phyloP scores from a whole-genome alignment of 352 stramenopile species.

The Halophytophthora batemanensis region DNA sequence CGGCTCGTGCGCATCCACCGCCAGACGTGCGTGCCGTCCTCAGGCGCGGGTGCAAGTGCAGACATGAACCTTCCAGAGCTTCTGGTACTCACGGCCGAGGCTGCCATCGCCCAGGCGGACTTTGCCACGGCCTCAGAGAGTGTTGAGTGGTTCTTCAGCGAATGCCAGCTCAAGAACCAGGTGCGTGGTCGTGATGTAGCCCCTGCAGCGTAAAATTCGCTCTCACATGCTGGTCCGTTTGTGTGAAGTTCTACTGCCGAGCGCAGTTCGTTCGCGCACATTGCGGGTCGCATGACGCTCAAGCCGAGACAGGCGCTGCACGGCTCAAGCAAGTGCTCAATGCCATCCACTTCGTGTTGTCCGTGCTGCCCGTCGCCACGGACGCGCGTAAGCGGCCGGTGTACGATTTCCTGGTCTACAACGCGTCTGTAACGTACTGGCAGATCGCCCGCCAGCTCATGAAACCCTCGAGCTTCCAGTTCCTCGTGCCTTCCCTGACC shows the following conservation, averaged over 20 bases:
- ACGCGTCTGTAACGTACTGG: conserved; percentile 87
- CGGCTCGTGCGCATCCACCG: conserved; percentile 26
- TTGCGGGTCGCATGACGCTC: conserved; percentile 44
- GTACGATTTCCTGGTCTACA: conserved; percentile 93
- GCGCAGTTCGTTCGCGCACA: conserved; percentile 79
- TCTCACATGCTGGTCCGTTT: background rate
- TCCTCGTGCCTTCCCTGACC: conserved; percentile 59
- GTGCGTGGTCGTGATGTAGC: conserved; percentile 19
- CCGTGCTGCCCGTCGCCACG: conserved; percentile 69
- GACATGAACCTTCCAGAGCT: conserved; percentile 63
- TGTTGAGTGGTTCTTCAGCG: conserved; percentile 70
- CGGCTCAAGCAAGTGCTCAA: conserved; percentile 59
- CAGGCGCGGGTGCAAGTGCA: conserved; percentile 5
- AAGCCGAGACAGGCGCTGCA: conserved; percentile 31
- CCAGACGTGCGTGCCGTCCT: conserved; percentile 36
- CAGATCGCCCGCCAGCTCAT: conserved; percentile 80
- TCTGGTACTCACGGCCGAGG: conserved; percentile 73
- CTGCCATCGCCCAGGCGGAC: conserved; percentile 59
- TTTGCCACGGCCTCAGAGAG: conserved; percentile 52
- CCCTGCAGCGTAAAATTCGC: background rate
- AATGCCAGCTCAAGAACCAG: conserved; percentile 71
- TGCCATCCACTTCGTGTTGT: conserved; percentile 71
- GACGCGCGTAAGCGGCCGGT: conserved; percentile 49
- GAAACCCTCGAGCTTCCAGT: conserved; percentile 72
- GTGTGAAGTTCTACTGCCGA: conserved; percentile 82